A percentile compares a stretch with the other conserved stretches of the same genome.
Evolutionary conservation across 352 stramenopile genomes (phyloP).

Genomic region (Pythium sukuiense): DNA sequence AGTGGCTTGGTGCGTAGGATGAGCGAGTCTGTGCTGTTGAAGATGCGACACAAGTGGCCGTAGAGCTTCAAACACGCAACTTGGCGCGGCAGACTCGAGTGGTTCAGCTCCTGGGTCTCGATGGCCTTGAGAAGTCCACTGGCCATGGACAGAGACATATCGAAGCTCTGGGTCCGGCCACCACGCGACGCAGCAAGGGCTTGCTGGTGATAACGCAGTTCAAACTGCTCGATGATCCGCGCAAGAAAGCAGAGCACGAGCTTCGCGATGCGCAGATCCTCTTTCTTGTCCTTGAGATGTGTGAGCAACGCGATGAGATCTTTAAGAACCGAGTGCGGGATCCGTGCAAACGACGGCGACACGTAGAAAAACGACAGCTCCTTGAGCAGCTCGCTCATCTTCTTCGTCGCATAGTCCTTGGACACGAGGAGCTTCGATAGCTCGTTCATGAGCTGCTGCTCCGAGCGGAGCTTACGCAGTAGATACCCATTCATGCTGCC

Average conservation of each 20-base stretch:
- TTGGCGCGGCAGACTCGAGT: slow-evolving; percentile 50
- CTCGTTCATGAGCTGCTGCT: slow-evolving; percentile 86
- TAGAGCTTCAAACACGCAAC: slow-evolving; percentile 59
- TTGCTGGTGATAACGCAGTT: slow-evolving; percentile 38
- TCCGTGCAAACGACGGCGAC: slow-evolving; percentile 39
- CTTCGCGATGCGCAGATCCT: slow-evolving; percentile 65
- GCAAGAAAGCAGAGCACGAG: slow-evolving; percentile 63
- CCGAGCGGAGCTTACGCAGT: slow-evolving; percentile 66
- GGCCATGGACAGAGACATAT: slow-evolving; percentile 44
- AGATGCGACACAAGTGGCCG: slow-evolving; percentile 50
- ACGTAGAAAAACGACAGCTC: slow-evolving; percentile 80
- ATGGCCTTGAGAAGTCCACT: slow-evolving; percentile 46
- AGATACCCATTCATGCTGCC: slow-evolving; percentile 67
- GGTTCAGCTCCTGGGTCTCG: slow-evolving; percentile 50
- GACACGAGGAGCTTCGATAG: slow-evolving; percentile 55
- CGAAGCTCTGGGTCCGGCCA: slow-evolving; percentile 46
- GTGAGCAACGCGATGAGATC: slow-evolving; percentile 64
- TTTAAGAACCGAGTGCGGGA: slow-evolving; percentile 66
- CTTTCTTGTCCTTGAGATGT: slow-evolving; percentile 81
- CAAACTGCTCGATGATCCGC: slow-evolving; percentile 66
- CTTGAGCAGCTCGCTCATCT: slow-evolving; percentile 65
- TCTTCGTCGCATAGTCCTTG: slow-evolving; percentile 69
- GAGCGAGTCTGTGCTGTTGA: slow-evolving; percentile 48
- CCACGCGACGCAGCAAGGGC: slow-evolving; percentile 4
- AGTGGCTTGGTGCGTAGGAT: slow-evolving; percentile 37